Conservation (phyloP, 495 filamentous ascomycete genomes). For the Letharia lupina region DNA sequence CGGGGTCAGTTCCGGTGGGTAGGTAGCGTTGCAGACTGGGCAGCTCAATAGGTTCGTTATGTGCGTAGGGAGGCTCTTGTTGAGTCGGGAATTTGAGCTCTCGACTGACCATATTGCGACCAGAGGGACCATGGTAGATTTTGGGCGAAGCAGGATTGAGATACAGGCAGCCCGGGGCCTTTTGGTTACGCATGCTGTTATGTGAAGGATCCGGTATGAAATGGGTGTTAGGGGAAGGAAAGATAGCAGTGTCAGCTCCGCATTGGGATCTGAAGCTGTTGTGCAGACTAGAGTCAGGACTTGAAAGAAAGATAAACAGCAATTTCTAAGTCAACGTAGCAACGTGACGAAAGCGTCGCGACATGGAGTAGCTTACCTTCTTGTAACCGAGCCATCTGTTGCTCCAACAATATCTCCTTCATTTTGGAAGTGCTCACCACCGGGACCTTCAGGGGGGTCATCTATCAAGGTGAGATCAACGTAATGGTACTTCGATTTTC, state of each 20-base stretch:
- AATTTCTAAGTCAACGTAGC: not conserved
- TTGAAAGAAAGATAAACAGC: not conserved
- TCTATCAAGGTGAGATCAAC: slow-evolving; percentile 71
- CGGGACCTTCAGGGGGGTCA: slow-evolving; percentile 30
- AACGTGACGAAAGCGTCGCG: not conserved
- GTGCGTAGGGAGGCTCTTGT: slow-evolving; percentile 41
- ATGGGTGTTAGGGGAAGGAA: slow-evolving; percentile 52
- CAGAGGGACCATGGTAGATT: slow-evolving; percentile 20
- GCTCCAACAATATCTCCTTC: not conserved
- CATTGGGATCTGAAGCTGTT: slow-evolving; percentile 35
- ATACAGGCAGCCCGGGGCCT: slow-evolving; percentile 20
- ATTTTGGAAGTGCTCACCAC: slow-evolving; percentile 9
- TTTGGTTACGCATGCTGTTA: slow-evolving; percentile 1
- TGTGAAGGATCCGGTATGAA: slow-evolving; percentile 34
- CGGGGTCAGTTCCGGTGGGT: slow-evolving; percentile 66
- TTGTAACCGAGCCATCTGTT: not conserved
- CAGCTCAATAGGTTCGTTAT: slow-evolving; percentile 61
- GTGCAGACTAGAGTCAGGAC: not conserved
- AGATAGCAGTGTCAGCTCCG: slow-evolving; percentile 56
- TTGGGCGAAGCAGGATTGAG: slow-evolving; percentile 15
- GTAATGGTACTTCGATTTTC: slow-evolving; percentile 98
- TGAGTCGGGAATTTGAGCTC: slow-evolving; percentile 57
- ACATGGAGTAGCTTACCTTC: slow-evolving; percentile 15
- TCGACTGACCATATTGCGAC: slow-evolving; percentile 49
- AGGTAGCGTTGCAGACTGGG: slow-evolving; percentile 71